These are phyloP conservation scores for Tieghemiomyces parasiticus DNA, from an alignment of 192 early-diverging fungal species.

Conservation along the genomic window DNA sequence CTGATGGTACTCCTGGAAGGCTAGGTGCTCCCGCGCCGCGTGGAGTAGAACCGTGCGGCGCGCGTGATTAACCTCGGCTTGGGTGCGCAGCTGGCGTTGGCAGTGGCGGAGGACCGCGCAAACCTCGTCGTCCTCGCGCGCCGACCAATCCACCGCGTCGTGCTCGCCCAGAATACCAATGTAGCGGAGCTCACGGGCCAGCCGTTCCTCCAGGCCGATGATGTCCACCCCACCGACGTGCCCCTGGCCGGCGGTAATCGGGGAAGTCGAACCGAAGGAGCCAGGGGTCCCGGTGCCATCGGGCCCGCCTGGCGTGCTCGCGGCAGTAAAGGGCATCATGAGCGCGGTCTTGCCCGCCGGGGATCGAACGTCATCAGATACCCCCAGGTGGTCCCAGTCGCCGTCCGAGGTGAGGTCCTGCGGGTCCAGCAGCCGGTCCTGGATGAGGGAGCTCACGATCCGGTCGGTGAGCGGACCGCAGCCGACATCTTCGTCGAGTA, in stretches of 20 bases:
- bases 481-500: slow-evolving; percentile 39
- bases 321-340: too few species aligned
- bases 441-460: slow-evolving; percentile 46
- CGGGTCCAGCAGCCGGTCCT: slow-evolving; percentile 41
- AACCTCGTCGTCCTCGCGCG: slow-evolving; percentile 58
- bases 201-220: slow-evolving; percentile 59
- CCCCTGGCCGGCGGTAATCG: not conserved
- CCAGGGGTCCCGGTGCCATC: too few species aligned
- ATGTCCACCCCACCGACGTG: slow-evolving; percentile 23
- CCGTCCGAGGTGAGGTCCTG: slow-evolving; percentile 20
- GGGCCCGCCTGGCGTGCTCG: too few species aligned
- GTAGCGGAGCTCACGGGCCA: slow-evolving; percentile 67
- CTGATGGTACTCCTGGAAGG: slow-evolving; percentile 74
- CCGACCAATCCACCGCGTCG: slow-evolving; percentile 57
- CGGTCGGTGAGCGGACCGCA: slow-evolving; percentile 68
- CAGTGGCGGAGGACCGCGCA: slow-evolving; percentile 47
- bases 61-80: slow-evolving; percentile 43
- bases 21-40: slow-evolving; percentile 54
- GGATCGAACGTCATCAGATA: too few species aligned
- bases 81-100: slow-evolving; percentile 57
- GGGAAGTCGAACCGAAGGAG: not conserved
- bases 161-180: slow-evolving; percentile 70
- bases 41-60: slow-evolving; percentile 51
- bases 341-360: too few species aligned
- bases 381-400: slow-evolving; percentile 7